Evolutionary conservation across 177 flowering plant species (phyloP).

Genomic region (Vitis hybrid): DNA sequence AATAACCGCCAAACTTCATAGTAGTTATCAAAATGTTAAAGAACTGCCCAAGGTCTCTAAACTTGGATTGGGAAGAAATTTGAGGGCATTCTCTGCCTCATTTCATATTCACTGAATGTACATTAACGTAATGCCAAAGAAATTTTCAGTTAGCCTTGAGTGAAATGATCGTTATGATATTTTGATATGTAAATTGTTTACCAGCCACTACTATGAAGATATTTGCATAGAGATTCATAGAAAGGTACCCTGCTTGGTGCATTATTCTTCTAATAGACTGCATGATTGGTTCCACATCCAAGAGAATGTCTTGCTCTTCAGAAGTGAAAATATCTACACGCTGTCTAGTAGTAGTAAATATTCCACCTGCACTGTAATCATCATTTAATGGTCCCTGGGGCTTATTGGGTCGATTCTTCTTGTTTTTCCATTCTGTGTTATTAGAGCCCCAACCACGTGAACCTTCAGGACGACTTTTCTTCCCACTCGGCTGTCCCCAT

Average conservation of each 20-base stretch:
- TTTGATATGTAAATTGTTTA: too few relatives aligned
- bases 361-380: slow-evolving; percentile 28
- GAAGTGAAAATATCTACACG: slow-evolving; percentile 65
- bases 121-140: too few relatives aligned
- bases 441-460: slow-evolving; percentile 39
- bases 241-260: slow-evolving; percentile 61
- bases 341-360: slow-evolving; percentile 52
- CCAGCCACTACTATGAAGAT: too few relatives aligned
- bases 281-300: slow-evolving; percentile 66
- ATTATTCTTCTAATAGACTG: slow-evolving; percentile 58
- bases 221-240: neutral
- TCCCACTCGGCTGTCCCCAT: slow-evolving; percentile 28
- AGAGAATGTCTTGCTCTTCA: slow-evolving; percentile 74
- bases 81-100: too few relatives aligned
- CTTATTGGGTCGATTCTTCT: slow-evolving; percentile 35
- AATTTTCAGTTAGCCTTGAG: too few relatives aligned
- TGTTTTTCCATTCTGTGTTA: slow-evolving; percentile 47
- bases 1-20: too few relatives aligned
- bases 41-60: too few relatives aligned
- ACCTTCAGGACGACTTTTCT: slow-evolving; percentile 24
- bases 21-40: too few relatives aligned
- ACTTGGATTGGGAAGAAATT: too few relatives aligned
- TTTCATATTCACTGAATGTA: too few relatives aligned
- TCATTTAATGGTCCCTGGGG: slow-evolving; percentile 29
- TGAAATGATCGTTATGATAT: too few relatives aligned